Conservation (phyloP, 1,284 basidiomycete species). For the Ustilago xerochloae region DNA sequence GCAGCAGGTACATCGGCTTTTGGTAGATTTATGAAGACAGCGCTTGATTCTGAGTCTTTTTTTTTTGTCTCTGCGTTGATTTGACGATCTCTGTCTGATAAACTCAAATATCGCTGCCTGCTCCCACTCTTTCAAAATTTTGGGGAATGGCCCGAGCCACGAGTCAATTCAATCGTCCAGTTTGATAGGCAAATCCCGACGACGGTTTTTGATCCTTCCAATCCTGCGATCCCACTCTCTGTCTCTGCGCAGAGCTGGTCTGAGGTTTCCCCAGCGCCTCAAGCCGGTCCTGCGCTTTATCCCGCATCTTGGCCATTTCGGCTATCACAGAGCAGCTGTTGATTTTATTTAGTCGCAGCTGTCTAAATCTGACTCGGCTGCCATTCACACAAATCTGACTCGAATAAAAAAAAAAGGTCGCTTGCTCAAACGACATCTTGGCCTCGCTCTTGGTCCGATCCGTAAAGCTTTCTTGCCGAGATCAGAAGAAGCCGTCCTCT, state of each 20-base stretch:
- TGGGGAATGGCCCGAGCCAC: neutral
- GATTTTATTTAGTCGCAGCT: neutral
- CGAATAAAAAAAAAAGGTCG: conserved; percentile 5
- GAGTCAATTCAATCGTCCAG: neutral
- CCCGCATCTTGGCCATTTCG: conserved; percentile 4
- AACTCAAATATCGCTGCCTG: too few species aligned
- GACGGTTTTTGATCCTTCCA: conserved; percentile 19
- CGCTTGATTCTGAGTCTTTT: too few species aligned
- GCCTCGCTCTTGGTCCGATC: neutral
- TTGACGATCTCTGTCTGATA: too few species aligned
- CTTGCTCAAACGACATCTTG: conserved; percentile 1
- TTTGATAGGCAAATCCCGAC: conserved; percentile 43
- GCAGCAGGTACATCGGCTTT: too few species aligned
- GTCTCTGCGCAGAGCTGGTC: conserved; percentile 2
- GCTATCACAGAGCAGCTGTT: neutral
- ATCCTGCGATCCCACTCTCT: neutral
- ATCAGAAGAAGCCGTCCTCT: conserved; percentile 1
- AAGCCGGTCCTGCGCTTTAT: neutral
- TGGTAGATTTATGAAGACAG: too few species aligned
- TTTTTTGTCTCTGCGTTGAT: too few species aligned
- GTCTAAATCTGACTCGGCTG: too few species aligned
- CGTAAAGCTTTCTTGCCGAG: neutral
- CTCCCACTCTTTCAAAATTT: too few species aligned
- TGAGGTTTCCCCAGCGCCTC: conserved; percentile 1
- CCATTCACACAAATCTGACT: conserved; percentile 1